Conservation (phyloP, 306 rosid genomes). For the Glycyrrhiza uralensis region DNA sequence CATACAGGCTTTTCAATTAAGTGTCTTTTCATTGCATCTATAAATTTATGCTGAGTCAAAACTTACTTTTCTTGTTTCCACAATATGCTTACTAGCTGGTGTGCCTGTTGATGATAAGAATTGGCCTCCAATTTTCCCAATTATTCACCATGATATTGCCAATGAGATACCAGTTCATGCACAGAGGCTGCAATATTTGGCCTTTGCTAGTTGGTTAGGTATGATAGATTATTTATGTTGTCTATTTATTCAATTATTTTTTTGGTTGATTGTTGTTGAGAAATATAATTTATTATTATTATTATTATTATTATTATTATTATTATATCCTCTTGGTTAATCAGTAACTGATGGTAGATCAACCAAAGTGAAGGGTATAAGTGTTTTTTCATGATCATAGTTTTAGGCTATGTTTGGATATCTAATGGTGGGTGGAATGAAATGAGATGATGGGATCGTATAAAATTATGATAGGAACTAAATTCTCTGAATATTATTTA, state of each 20-base stretch:
- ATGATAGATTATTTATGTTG: constrained; percentile 22
- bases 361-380: background rate
- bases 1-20: background rate
- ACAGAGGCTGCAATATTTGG: constrained; percentile 91
- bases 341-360: background rate
- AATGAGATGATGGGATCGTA: background rate
- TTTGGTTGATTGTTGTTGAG: background rate
- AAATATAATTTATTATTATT: background rate
- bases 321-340: constrained; percentile 8
- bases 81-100: constrained; percentile 56
- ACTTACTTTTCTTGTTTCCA: constrained; percentile 18
- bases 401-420: background rate
- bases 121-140: constrained; percentile 96
- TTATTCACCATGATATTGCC: constrained; percentile 97
- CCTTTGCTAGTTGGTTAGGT: constrained; percentile 99
- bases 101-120: constrained; percentile 75
- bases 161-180: constrained; percentile 96
- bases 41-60: constrained; percentile 5
- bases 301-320: too few relatives aligned
- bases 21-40: background rate
- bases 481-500: background rate
- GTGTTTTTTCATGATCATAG: background rate
- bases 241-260: constrained; percentile 14
- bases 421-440: background rate
- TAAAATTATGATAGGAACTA: background rate